These are phyloP conservation scores for Pleoardoris graminearum DNA, from an alignment of 2,329 filamentous ascomycete species.

Conservation along the genomic window DNA sequence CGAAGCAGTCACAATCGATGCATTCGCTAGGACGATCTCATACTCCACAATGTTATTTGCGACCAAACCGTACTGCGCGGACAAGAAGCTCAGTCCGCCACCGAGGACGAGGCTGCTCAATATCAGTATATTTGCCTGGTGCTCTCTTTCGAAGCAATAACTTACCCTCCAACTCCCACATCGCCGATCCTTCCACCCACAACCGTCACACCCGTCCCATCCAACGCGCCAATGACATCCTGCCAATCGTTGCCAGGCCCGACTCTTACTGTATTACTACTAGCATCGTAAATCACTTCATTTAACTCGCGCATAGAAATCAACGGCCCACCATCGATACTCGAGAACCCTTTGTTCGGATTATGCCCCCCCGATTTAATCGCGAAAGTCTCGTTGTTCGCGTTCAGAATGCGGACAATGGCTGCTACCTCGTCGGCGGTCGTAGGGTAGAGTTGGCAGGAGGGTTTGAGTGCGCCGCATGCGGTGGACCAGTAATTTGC, in stretches of 20 bases:
- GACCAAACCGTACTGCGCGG: conserved; percentile 50
- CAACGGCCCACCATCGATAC: conserved; percentile 49
- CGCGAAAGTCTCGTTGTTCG: conserved; percentile 54
- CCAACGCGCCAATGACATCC: conserved; percentile 43
- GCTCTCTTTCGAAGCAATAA: background rate
- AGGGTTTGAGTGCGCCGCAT: conserved; percentile 31
- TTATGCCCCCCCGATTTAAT: conserved; percentile 57
- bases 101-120: conserved; percentile 40
- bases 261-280: conserved; percentile 24
- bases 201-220: conserved; percentile 37
- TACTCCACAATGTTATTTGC: conserved; percentile 53
- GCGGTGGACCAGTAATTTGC: conserved; percentile 31
- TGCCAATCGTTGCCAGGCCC: conserved; percentile 37
- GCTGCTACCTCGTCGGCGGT: conserved; percentile 56
- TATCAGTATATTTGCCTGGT: background rate
- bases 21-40: conserved; percentile 54
- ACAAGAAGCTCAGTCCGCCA: conserved; percentile 47
- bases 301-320: conserved; percentile 49
- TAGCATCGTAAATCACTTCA: conserved; percentile 22
- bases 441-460: conserved; percentile 32
- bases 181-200: conserved; percentile 51
- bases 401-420: conserved; percentile 54
- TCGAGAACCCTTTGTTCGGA: conserved; percentile 51
- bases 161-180: conserved; percentile 52
- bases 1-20: conserved; percentile 48